phyloP scores from a whole-genome alignment of 78 protist species.

The Dictyostelium capitatum region DNA sequence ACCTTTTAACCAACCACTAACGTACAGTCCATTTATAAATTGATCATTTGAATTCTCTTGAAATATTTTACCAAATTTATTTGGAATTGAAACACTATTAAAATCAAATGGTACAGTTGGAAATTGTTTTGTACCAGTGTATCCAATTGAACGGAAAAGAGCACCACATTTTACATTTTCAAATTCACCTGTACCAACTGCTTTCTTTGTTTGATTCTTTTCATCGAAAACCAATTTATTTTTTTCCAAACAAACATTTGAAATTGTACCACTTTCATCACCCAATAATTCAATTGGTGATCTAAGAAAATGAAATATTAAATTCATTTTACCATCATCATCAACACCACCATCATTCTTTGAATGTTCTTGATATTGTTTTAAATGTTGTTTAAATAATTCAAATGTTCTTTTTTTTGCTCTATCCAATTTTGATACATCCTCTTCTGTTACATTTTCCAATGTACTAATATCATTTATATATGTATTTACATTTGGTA shows the following conservation, averaged over 20 bases:
- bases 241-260: constrained; percentile 1
- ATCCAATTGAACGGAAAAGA: constrained; percentile 70
- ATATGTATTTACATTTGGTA: constrained; percentile 57
- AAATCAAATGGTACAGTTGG: constrained; percentile 71
- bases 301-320: constrained; percentile 74
- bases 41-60: neutral
- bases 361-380: neutral
- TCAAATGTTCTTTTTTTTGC: constrained; percentile 45
- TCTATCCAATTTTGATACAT: constrained; percentile 40
- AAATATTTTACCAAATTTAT: constrained; percentile 28
- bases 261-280: neutral
- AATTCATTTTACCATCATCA: constrained; percentile 31
- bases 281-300: constrained; percentile 57
- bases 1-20: constrained; percentile 82
- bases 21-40: constrained; percentile 52
- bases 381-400: constrained; percentile 52
- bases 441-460: neutral
- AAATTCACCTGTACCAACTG: constrained; percentile 13
- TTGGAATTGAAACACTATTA: constrained; percentile 54
- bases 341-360: neutral
- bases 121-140: constrained; percentile 55
- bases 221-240: constrained; percentile 34
- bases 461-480: constrained; percentile 34
- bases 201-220: constrained; percentile 7
- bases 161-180: constrained; percentile 11